Percentiles rank a stretch among this genome's conserved stretches.
Evolutionary conservation across 1,284 basidiomycete species (phyloP).

Genomic region (Apiotrichum akiyoshidainum): DNA sequence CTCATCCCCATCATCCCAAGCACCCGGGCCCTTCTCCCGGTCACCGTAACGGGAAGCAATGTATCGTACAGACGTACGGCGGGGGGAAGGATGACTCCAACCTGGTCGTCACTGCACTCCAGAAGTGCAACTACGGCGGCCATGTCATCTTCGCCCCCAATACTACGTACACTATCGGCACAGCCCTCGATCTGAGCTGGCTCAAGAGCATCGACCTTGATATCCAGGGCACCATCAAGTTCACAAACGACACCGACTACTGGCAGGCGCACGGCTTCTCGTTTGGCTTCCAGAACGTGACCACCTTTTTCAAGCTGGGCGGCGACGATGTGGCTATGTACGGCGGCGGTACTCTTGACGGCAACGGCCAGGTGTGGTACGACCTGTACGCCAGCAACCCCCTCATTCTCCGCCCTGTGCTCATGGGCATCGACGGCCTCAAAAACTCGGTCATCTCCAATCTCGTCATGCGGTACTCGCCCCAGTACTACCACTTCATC

Average conservation of each 20-base stretch:
- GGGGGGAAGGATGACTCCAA: too few relatives aligned
- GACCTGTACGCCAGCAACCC: slow-evolving; percentile 53
- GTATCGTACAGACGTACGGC: too few relatives aligned
- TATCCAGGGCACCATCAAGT: not conserved
- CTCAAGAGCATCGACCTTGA: too few relatives aligned
- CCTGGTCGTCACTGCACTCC: too few relatives aligned
- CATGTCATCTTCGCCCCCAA: too few relatives aligned
- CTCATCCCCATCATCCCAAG: too few relatives aligned
- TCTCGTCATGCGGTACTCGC: slow-evolving; percentile 60
- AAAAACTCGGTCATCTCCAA: slow-evolving; percentile 55
- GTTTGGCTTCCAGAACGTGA: slow-evolving; percentile 7
- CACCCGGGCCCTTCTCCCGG: too few relatives aligned
- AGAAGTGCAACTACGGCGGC: too few relatives aligned
- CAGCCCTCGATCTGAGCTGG: too few relatives aligned
- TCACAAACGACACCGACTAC: slow-evolving; percentile 8
- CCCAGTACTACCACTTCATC: slow-evolving; percentile 65
- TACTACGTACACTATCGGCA: too few relatives aligned
- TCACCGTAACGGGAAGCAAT: too few relatives aligned
- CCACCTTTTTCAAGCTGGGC: too few relatives aligned
- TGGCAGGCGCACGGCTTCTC: slow-evolving; percentile 2
- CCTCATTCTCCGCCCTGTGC: slow-evolving; percentile 56
- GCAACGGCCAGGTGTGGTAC: slow-evolving; percentile 63
- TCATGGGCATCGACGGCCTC: slow-evolving; percentile 59
- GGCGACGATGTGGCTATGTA: slow-evolving; percentile 24
- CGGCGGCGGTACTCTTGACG: slow-evolving; percentile 61